A percentile compares a stretch with the other conserved stretches of the same genome.
Conservation (phyloP, 2,329 filamentous ascomycete genomes). For the Fusarium algeriense region DNA sequence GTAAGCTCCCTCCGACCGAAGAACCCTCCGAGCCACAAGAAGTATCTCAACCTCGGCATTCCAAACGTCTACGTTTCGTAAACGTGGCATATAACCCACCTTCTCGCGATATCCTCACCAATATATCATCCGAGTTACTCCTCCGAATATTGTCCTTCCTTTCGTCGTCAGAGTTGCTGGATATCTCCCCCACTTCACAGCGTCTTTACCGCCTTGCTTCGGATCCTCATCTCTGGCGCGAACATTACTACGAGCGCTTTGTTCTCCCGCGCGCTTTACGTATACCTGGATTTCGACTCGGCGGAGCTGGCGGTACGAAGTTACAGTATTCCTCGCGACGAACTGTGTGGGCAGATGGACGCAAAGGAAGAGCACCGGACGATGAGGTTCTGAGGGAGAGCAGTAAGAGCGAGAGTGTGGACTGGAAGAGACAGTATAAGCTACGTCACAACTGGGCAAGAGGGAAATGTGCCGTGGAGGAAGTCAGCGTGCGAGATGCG, state of each 20-base stretch:
- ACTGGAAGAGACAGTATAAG: conserved; percentile 93
- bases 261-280: conserved; percentile 83
- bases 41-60: conserved; percentile 18
- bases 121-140: conserved; percentile 87
- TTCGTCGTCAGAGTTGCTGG: conserved; percentile 75
- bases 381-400: conserved; percentile 9
- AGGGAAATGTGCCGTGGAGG: conserved; percentile 83
- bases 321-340: conserved; percentile 60
- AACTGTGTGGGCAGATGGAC: conserved; percentile 60
- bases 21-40: conserved; percentile 9
- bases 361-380: conserved; percentile 60
- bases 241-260: conserved; percentile 87
- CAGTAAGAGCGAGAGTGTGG: conserved; percentile 56
- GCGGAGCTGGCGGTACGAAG: conserved; percentile 48
- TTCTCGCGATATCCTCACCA: conserved; percentile 72
- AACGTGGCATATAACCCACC: conserved; percentile 21
- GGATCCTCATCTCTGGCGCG: conserved; percentile 93
- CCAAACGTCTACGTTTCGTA: conserved; percentile 43
- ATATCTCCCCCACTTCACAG: conserved; percentile 74
- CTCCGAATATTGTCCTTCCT: conserved; percentile 85
- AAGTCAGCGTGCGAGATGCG: conserved; percentile 70
- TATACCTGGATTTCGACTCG: conserved; percentile 73
- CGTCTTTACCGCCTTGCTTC: conserved; percentile 79
- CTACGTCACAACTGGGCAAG: conserved; percentile 91
- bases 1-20: conserved; percentile 35